Base-by-base conservation (phyloP, 306 rosid genomes). In the Malus asiatica region DNA sequence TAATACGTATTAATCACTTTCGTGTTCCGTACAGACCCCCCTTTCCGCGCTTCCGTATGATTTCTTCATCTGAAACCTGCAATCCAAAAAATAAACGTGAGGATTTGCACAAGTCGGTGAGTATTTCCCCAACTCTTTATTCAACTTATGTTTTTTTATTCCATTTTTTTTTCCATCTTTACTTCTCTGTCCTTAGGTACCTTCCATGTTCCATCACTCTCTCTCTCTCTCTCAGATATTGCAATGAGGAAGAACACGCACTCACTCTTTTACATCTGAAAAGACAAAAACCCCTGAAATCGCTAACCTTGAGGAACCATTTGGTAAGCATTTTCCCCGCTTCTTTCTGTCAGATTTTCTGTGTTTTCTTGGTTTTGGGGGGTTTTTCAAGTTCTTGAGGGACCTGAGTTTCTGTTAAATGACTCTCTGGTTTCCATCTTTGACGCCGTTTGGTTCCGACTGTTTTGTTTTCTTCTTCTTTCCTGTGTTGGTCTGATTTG, bases 261-360 rank as follows among this genome's bases (percentile, higher is more conserved):
- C 66, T 5, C 63, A 27, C 45, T 32, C 77, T 45, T 2, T 2
- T 64, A 87, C 84, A 87, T 87, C 90, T 87, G 88, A 81, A 1
- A 42, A 42, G 25, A 33, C 20, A 20, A 57, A 59, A 52, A 57
- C 59, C 80, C 59, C 60, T 23, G 32, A 20, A 61, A 30, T 4
- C 30, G 42, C 35, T 58, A 10, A 1, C n/a, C 73, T 82, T 27
- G 80, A 9, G 25, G 38, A 78, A 81, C 71, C 82, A 73, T 81
- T 83, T 61, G 76, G 86, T 87, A 48, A 78, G 84, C 78, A 60
- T 70, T 81, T 64, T 68, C 20, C 25, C 77, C 55, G 30, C 22
- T 78, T 2, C 42, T 9, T 11, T 80, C 15, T 76, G 53, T 42
- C 45, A 22, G 22, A 27, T 35, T 22, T 10, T 30, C 13, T 53